Evolutionary conservation across 768 basidiomycete genomes (phyloP).

Genomic region (Dioszegia aurantiaca): DNA sequence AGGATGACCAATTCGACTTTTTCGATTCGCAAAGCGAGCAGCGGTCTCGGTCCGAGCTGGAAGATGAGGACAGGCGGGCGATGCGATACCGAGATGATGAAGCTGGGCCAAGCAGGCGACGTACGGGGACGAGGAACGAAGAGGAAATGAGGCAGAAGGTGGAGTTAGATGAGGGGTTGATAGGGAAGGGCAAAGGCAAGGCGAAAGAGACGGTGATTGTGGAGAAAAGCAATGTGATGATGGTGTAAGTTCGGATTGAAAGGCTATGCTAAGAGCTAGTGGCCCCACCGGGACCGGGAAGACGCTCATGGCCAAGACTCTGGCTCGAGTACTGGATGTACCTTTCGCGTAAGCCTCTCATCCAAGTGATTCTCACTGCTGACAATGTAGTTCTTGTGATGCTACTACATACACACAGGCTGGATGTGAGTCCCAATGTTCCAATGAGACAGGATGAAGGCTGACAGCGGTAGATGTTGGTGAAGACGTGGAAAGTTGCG

Average conservation of each 20-base stretch:
- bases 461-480: constrained; percentile 68
- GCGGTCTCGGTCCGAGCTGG: background rate
- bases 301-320: constrained; percentile 81
- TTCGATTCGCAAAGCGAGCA: no score
- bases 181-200: constrained; percentile 17
- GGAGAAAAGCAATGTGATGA: constrained; percentile 94
- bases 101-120: constrained; percentile 7
- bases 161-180: constrained; percentile 10
- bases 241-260: constrained; percentile 78
- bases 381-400: constrained; percentile 56
- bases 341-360: constrained; percentile 66
- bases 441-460: background rate
- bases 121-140: background rate
- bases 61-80: background rate
- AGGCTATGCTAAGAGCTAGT: no score
- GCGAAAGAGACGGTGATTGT: constrained; percentile 52
- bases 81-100: constrained; percentile 2
- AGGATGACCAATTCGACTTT: background rate
- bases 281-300: constrained; percentile 63
- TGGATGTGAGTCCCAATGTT: constrained; percentile 36
- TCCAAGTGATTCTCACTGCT: background rate
- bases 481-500: constrained; percentile 90
- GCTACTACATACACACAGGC: constrained; percentile 89
- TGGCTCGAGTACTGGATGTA: constrained; percentile 86
- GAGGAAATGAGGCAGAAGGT: constrained; percentile 15